phyloP scores from a whole-genome alignment of 2,329 filamentous ascomycete genomes.

The Aspergillus fructus region DNA sequence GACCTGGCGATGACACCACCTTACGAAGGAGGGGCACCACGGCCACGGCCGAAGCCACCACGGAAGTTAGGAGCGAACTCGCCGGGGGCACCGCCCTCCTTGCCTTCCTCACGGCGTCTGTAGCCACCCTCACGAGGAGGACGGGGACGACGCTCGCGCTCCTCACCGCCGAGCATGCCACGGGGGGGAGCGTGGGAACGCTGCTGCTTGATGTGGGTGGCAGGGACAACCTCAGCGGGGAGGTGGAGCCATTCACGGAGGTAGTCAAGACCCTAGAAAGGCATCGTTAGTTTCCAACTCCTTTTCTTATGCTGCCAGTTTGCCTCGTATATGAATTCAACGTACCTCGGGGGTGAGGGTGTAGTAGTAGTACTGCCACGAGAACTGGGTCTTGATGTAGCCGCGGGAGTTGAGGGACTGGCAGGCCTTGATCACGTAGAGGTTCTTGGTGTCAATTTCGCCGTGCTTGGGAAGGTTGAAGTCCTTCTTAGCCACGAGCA shows the following conservation, averaged over 20 bases:
- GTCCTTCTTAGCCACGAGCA: conserved; percentile 98
- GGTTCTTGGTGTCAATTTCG: conserved; percentile 99
- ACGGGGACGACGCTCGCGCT: conserved; percentile 81
- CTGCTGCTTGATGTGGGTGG: conserved; percentile 99
- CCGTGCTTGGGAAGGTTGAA: conserved; percentile 97
- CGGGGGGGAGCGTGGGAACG: conserved; percentile 96
- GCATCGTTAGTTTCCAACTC: conserved; percentile 1
- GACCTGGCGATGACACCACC: conserved; percentile 31
- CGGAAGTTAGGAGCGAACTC: conserved; percentile 93
- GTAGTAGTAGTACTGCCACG: conserved; percentile 99
- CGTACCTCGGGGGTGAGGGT: conserved; percentile 84
- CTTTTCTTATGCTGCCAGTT: neutral
- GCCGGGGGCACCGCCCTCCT: conserved; percentile 89
- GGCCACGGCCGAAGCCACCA: conserved; percentile 86
- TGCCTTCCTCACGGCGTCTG: conserved; percentile 84
- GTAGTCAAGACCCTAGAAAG: conserved; percentile 83
- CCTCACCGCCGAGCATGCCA: conserved; percentile 90
- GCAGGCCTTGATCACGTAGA: conserved; percentile 96
- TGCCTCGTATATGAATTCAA: neutral
- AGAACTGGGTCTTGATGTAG: conserved; percentile 99
- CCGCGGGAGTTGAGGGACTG: conserved; percentile 98
- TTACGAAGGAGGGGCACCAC: conserved; percentile 66
- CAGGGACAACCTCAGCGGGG: conserved; percentile 97
- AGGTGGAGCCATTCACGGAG: conserved; percentile 99
- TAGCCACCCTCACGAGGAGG: conserved; percentile 81